Conservation (phyloP, 2,329 filamentous ascomycete species). For the Dothiorella sarmentorum region DNA sequence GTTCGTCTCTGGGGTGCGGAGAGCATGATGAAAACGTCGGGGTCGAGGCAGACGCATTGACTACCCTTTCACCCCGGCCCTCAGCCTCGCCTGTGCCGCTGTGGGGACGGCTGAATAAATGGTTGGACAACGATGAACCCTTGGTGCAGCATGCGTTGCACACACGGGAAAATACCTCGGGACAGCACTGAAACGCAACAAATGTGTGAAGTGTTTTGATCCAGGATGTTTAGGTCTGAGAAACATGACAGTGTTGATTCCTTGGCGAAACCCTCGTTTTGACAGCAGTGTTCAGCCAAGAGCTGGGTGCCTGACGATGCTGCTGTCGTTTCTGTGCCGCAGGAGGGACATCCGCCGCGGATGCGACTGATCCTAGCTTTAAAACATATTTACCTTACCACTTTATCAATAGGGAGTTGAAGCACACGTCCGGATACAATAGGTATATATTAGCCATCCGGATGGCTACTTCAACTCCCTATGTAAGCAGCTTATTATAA, state of each 20-base stretch:
- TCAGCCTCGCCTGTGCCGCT: no score
- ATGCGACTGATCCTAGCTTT: no score
- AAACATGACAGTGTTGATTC: no score
- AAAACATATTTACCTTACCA: no score
- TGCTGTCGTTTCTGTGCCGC: not conserved
- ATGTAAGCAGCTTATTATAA: no score
- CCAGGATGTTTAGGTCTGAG: no score
- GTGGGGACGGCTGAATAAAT: not conserved
- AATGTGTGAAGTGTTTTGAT: not conserved
- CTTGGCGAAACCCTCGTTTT: not conserved
- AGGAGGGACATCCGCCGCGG: not conserved
- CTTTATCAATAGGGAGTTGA: no score
- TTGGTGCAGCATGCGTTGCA: not conserved
- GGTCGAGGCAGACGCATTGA: not conserved
- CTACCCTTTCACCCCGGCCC: not conserved
- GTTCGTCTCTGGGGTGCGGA: constrained; percentile 8
- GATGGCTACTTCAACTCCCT: no score
- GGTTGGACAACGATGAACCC: not conserved
- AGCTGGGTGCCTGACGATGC: constrained; percentile 7
- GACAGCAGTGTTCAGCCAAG: not conserved
- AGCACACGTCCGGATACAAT: no score
- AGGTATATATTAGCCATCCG: no score
- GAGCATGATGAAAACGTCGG: not conserved
- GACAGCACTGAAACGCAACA: no score
- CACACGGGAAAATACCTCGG: not conserved